phyloP scores from a whole-genome alignment of 2,329 filamentous ascomycete genomes.

The Penicillium aurantiogriseum region DNA sequence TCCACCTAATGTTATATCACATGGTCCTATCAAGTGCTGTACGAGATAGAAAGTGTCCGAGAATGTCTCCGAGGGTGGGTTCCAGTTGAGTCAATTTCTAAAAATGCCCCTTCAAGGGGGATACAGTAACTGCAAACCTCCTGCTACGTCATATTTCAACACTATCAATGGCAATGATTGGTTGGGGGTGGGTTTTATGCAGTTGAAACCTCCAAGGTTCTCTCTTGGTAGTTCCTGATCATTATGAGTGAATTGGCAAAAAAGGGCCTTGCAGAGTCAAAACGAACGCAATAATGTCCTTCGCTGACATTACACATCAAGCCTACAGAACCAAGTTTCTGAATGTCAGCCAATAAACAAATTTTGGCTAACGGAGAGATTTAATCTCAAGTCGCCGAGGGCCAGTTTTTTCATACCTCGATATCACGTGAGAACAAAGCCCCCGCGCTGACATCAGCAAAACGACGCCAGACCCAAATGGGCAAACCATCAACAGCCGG shows the following conservation, averaged over 20 bases:
- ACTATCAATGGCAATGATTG: background rate
- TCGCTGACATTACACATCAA: too few species aligned
- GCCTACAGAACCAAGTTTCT: fast-evolving
- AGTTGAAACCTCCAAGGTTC: background rate
- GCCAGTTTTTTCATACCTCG: background rate
- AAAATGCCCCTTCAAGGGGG: background rate
- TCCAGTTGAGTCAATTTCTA: background rate
- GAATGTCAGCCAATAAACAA: background rate
- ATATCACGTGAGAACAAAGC: slow-evolving; percentile 9
- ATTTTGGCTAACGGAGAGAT: background rate
- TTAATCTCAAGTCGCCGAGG: background rate
- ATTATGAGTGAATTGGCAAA: background rate
- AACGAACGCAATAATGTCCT: too few species aligned
- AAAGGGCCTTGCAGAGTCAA: background rate
- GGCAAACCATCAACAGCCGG: slow-evolving; percentile 38
- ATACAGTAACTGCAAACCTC: background rate
- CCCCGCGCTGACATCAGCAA: slow-evolving; percentile 17
- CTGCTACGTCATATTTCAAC: background rate
- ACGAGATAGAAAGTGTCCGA: slow-evolving; percentile 19
- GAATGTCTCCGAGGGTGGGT: slow-evolving; percentile 20
- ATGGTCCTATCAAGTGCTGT: background rate
- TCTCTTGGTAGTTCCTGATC: background rate
- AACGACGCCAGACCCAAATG: slow-evolving; percentile 27
- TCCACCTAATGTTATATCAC: too few species aligned
- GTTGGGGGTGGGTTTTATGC: background rate